Conservation (phyloP, 306 rosid genomes). For the Vicia sativa region DNA sequence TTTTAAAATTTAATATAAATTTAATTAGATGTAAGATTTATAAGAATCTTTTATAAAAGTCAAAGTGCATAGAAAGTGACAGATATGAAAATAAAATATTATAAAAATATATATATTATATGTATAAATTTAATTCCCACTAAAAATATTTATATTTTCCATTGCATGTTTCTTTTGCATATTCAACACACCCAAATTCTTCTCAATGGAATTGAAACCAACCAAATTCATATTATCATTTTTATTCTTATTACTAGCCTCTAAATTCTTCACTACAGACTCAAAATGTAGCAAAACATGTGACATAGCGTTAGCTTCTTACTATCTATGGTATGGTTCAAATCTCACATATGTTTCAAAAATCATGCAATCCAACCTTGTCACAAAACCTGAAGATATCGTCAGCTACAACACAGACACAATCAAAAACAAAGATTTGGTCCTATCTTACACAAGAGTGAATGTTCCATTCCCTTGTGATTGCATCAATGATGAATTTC, state of each 20-base stretch:
- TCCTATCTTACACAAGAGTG: constrained; percentile 23
- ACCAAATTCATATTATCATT: constrained; percentile 10
- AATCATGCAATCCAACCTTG: constrained; percentile 34
- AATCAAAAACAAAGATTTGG: constrained; percentile 34
- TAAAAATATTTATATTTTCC: neutral
- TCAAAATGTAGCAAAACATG: constrained; percentile 55
- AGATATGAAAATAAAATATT: neutral
- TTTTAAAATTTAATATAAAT: neutral
- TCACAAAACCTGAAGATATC: constrained; percentile 36
- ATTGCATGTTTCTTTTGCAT: neutral
- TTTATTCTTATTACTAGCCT: constrained; percentile 22
- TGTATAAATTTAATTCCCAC: neutral
- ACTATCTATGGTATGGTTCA: constrained; percentile 29
- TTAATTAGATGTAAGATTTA: neutral
- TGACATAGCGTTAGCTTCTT: constrained; percentile 64
- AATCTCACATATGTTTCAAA: constrained; percentile 36
- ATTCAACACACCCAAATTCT: neutral
- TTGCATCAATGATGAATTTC: constrained; percentile 48
- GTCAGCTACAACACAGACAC: constrained; percentile 43
- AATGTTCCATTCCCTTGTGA: constrained; percentile 67
- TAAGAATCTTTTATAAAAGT: neutral
- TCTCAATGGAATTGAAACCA: neutral
- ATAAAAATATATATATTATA: neutral
- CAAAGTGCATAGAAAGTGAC: neutral
- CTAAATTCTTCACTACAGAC: constrained; percentile 37